Evolutionary conservation across 1,284 basidiomycete genomes (phyloP).

Genomic region (Ceratobasidium sp.): DNA sequence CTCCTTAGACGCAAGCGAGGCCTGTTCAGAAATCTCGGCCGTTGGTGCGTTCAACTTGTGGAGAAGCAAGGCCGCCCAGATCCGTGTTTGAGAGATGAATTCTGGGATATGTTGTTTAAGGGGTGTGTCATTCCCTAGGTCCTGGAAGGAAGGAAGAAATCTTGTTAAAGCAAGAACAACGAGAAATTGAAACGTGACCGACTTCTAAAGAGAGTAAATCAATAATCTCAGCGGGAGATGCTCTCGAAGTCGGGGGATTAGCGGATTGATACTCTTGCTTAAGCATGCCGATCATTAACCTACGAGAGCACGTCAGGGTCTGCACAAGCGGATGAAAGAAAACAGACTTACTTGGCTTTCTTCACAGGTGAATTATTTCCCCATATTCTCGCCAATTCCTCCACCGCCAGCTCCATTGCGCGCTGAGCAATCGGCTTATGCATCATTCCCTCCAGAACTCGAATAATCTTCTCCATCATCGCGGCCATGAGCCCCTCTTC

Average conservation of each 20-base stretch:
- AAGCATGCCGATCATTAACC: conserved; percentile 42
- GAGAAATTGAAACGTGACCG: neutral
- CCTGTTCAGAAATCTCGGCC: conserved; percentile 9
- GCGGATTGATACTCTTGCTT: conserved; percentile 37
- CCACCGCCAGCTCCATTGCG: conserved; percentile 24
- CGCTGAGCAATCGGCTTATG: conserved; percentile 31
- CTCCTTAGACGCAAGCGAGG: conserved; percentile 9
- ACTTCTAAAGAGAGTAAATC: conserved; percentile 36
- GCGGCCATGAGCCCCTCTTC: conserved; percentile 47
- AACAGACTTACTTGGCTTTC: conserved; percentile 44
- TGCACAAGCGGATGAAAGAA: neutral
- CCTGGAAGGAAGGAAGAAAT: conserved; percentile 30
- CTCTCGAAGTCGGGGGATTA: neutral
- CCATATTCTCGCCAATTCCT: conserved; percentile 21
- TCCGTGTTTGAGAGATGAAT: conserved; percentile 48
- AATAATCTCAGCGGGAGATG: conserved; percentile 18
- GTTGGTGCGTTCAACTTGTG: conserved; percentile 42
- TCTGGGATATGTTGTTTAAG: conserved; percentile 45
- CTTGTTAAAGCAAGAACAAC: neutral
- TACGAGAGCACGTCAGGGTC: neutral
- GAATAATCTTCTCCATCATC: conserved; percentile 48
- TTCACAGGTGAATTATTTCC: conserved; percentile 49
- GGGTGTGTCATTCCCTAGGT: conserved; percentile 39
- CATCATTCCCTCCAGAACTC: conserved; percentile 48
- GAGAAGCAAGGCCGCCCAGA: conserved; percentile 48